A percentile compares a stretch with the other conserved stretches of the same genome.
These are phyloP conservation scores for Amoeboradix gromovi DNA, from an alignment of 371 early-diverging fungal genomes.

Conservation along the genomic window DNA sequence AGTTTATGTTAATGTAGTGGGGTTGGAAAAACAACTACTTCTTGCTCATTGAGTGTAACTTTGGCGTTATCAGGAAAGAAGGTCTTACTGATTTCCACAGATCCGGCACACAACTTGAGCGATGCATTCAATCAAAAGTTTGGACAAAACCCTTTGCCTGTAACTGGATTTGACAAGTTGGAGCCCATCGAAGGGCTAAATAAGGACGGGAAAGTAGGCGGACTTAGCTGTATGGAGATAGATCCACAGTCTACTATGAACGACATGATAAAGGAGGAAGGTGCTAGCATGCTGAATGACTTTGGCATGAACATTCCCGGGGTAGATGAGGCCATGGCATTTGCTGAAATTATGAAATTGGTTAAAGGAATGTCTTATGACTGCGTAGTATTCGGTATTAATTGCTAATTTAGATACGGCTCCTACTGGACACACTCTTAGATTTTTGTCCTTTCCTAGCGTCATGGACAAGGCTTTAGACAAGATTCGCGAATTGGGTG, in stretches of 20 bases:
- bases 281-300: conserved; percentile 11
- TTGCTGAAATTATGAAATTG: conserved; percentile 27
- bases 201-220: neutral
- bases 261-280: conserved; percentile 64
- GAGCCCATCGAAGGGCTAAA: conserved; percentile 52
- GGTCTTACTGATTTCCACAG: conserved; percentile 85
- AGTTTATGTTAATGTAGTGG: too few species aligned
- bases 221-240: conserved; percentile 39
- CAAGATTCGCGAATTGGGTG: conserved; percentile 65
- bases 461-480: conserved; percentile 82
- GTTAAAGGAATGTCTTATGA: conserved; percentile 4
- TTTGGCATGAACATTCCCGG: conserved; percentile 2
- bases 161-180: conserved; percentile 72
- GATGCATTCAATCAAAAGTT: conserved; percentile 92
- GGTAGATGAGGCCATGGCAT: conserved; percentile 95
- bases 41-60: conserved; percentile 60
- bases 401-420: too few species aligned
- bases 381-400: conserved; percentile 66
- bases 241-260: conserved; percentile 82
- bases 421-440: conserved; percentile 93
- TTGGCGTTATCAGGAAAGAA: conserved; percentile 63
- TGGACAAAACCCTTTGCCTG: conserved; percentile 67
- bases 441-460: conserved; percentile 85
- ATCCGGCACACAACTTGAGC: conserved; percentile 92
- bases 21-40: conserved; percentile 1